A percentile compares a stretch with the other conserved stretches of the same genome.
These are phyloP conservation scores for Colletotrichum liriopes DNA, from an alignment of 2,329 filamentous ascomycete genomes.

Conservation along the genomic window DNA sequence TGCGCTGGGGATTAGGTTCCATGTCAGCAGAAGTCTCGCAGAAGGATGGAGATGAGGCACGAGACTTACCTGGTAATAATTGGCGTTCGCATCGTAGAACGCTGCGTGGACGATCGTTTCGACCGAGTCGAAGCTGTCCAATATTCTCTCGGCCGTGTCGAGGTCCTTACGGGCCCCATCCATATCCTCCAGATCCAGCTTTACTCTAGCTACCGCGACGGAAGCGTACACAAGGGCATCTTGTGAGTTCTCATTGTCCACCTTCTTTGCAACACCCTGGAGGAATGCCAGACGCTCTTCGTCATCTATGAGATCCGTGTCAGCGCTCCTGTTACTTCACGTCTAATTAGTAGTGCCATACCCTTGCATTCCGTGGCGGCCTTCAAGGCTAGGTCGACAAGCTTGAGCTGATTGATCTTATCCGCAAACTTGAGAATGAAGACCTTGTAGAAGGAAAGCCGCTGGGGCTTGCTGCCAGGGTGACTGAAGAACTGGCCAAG, in stretches of 20 bases:
- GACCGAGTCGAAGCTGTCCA: constrained; percentile 94
- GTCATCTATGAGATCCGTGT: constrained; percentile 73
- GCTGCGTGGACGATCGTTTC: constrained; percentile 96
- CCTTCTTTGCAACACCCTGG: constrained; percentile 85
- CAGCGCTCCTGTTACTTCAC: constrained; percentile 6
- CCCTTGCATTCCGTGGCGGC: constrained; percentile 88
- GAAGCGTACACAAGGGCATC: constrained; percentile 96
- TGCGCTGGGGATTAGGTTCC: constrained; percentile 60
- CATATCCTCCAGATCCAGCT: constrained; percentile 84
- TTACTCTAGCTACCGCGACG: constrained; percentile 89
- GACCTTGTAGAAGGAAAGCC: constrained; percentile 91
- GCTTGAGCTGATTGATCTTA: constrained; percentile 99
- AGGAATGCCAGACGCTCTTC: constrained; percentile 90
- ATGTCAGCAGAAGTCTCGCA: constrained; percentile 54
- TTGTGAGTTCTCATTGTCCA: constrained; percentile 92
- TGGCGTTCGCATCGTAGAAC: constrained; percentile 95
- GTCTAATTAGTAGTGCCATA: constrained; percentile 53
- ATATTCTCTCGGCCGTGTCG: constrained; percentile 87
- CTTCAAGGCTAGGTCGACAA: constrained; percentile 90
- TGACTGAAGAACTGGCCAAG: constrained; percentile 91
- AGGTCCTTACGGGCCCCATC: constrained; percentile 90
- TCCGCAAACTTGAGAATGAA: constrained; percentile 98
- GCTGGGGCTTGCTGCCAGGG: constrained; percentile 84
- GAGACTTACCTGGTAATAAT: constrained; percentile 84
- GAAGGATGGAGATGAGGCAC: not conserved